Percentiles rank a stretch among this genome's conserved stretches.
Evolutionary conservation across 257 asterid genomes (phyloP).

Genomic region (Fraxinus cuspidata): DNA sequence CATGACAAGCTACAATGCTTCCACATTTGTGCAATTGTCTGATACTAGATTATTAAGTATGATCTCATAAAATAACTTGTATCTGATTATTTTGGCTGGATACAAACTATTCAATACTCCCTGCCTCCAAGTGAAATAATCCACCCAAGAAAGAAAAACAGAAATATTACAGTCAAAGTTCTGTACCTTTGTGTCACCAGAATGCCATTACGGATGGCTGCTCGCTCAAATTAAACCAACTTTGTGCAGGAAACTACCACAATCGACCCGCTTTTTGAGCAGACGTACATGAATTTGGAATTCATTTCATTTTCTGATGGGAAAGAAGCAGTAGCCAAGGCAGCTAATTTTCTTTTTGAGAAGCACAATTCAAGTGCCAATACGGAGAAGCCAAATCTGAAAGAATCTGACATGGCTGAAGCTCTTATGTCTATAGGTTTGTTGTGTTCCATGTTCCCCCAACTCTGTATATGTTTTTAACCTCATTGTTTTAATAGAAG

Average conservation of each 20-base stretch:
- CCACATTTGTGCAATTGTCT: not conserved
- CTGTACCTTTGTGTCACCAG: not conserved
- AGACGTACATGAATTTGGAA: slow-evolving; percentile 56
- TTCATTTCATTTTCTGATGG: slow-evolving; percentile 73
- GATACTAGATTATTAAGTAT: slow-evolving; percentile 5
- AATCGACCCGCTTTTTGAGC: slow-evolving; percentile 36
- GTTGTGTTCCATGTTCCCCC: slow-evolving; percentile 25
- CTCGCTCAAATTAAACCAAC: slow-evolving; percentile 22
- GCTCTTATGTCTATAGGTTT: slow-evolving; percentile 71
- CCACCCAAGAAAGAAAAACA: not conserved
- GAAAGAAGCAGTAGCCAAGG: slow-evolving; percentile 81
- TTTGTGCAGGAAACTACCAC: slow-evolving; percentile 40
- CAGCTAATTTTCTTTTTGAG: slow-evolving; percentile 69
- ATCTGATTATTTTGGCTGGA: not conserved
- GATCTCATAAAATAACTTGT: slow-evolving; percentile 5
- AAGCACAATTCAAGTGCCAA: slow-evolving; percentile 46
- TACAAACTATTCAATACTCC: not conserved
- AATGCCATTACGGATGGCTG: slow-evolving; percentile 23
- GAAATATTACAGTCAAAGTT: not conserved
- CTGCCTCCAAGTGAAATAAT: not conserved
- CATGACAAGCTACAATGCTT: slow-evolving; percentile 9
- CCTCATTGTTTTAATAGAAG: slow-evolving; percentile 4
- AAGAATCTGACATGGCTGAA: slow-evolving; percentile 72
- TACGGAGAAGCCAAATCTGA: slow-evolving; percentile 47
- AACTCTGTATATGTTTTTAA: slow-evolving; percentile 1